Conservation (phyloP, 2,329 filamentous ascomycete species). For the Escovopsis sp. region DNA sequence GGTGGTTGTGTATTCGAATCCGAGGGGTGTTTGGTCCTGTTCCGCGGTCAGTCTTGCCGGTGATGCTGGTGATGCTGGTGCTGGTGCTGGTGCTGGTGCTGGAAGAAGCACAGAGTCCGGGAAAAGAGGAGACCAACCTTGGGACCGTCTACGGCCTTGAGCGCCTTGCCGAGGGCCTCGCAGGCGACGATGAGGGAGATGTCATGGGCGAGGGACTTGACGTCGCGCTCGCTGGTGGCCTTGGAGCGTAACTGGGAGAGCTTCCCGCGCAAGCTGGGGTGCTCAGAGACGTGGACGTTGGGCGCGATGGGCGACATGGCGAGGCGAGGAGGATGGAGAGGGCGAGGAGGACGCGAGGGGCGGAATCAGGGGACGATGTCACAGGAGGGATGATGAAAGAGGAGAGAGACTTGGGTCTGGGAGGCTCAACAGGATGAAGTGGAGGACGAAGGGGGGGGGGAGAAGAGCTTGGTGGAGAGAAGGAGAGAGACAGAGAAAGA, state of each 20-base stretch:
- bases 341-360: background rate
- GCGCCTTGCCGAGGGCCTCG: constrained; percentile 56
- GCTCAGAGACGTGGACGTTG: constrained; percentile 63
- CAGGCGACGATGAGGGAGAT: constrained; percentile 69
- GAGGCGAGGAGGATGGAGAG: background rate
- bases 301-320: constrained; percentile 30
- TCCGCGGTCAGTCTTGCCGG: constrained; percentile 1
- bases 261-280: constrained; percentile 79
- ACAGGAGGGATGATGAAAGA: background rate
- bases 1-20: constrained; percentile 55
- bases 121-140: constrained; percentile 36
- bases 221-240: constrained; percentile 54
- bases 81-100: too few species aligned
- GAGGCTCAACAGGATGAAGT: too few species aligned
- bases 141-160: constrained; percentile 42
- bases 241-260: constrained; percentile 75
- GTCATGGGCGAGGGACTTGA: constrained; percentile 70
- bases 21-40: constrained; percentile 65
- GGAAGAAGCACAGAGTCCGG: too few species aligned
- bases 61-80: too few species aligned
- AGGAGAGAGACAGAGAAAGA: background rate
- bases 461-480: background rate
- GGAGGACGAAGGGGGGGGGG: too few species aligned
- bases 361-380: background rate
- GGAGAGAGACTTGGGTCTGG: background rate